Evolutionary conservation across 2,329 filamentous ascomycete species (phyloP), one percentile per base, ranked within the genome.

Genomic region (Lasiodiplodia sp.): DNA sequence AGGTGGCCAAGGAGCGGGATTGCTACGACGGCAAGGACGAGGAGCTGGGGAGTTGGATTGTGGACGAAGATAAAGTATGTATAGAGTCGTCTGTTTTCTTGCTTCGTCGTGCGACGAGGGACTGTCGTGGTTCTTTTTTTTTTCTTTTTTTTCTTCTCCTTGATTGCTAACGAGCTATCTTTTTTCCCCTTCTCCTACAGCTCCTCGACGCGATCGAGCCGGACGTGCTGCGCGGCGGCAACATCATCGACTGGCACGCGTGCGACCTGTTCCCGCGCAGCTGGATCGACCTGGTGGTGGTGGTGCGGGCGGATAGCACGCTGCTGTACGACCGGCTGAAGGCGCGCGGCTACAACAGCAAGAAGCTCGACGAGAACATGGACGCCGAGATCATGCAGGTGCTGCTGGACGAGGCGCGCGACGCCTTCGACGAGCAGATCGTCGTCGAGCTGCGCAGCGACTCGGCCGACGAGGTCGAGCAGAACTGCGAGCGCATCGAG

Each of bases 371-470:
- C 79, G 96, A 98, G 80, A 99, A 99, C 77, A 84, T 99, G 70
- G 96, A 99, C 80, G 92, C 93, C 37, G 96, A 99, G 83, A 98
- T 99, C 77, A 98, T 99, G 90, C 92, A 97, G 77, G 93, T 98
- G 31, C 83, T 99, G 68, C 84, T 97, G 23, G 91, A 97, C 73
- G 96, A 99, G 83, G 96, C 96, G 38, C 86, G 90, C 70, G 94
- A 97, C 71, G 88, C 91, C 12, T 99, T 95, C 76, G 92, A 93
- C 66, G 88, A 92, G 79, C 89, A 96, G 77, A 92, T 97, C 73
- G 91, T 99, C 47, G 92, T 98, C 31, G 94, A 97, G 80, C 82
- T 99, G 75, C 88, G 84, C 75, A 98, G 95, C 80, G 91, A 97
- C 77, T 87, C 87, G 66, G 86, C 89, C 2, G 91, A 93, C 52